These are phyloP conservation scores for Leccinum subfulvum DNA, from an alignment of 1,284 basidiomycete species.

Conservation along the genomic window DNA sequence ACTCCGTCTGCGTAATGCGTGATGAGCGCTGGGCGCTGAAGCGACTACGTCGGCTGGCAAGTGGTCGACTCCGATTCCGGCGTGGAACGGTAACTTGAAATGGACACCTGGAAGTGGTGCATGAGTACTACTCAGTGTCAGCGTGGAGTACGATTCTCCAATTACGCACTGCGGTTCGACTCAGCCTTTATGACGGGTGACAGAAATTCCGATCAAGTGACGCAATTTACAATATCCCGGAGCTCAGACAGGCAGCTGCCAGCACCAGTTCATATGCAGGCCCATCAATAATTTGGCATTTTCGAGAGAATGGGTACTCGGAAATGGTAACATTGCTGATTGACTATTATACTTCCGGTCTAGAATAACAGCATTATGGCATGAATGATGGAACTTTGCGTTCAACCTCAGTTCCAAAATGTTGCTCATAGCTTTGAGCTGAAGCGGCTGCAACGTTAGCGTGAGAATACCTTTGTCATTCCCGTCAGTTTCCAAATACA, in stretches of 20 bases:
- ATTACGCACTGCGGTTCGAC: not conserved
- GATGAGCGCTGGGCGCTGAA: not conserved
- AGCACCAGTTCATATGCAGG: not conserved
- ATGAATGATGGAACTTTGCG: not conserved
- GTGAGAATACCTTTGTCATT: not conserved
- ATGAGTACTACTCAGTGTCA: not conserved
- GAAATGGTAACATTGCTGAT: not conserved
- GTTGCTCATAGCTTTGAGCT: too few species aligned
- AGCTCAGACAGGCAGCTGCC: not conserved
- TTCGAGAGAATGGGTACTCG: not conserved
- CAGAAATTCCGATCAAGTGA: not conserved
- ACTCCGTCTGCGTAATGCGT: not conserved
- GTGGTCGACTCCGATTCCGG: not conserved
- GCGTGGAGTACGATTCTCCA: not conserved
- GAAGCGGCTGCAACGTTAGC: not conserved
- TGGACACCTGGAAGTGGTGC: not conserved
- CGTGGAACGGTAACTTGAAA: not conserved
- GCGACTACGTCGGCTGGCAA: not conserved
- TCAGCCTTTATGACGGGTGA: not conserved
- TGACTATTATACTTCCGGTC: not conserved
- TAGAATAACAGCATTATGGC: not conserved
- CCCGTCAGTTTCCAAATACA: constrained; percentile 5
- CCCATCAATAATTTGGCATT: not conserved
- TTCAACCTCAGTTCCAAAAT: not conserved
- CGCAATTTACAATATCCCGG: not conserved